These are phyloP conservation scores for Suillus sp. DNA, from an alignment of 768 basidiomycete species.

Conservation along the genomic window DNA sequence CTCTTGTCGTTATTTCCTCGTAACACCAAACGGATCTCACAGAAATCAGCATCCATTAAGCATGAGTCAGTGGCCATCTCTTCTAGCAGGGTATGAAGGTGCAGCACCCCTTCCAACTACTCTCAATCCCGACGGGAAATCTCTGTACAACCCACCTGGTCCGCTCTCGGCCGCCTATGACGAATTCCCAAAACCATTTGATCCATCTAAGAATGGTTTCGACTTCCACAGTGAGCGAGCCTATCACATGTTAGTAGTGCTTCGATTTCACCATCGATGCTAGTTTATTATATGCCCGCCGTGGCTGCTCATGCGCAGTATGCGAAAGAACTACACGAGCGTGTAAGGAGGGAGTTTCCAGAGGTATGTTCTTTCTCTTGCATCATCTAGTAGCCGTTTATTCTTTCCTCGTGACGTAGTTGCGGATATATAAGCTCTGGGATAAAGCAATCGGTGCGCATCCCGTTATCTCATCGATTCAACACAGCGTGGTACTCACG, in stretches of 20 bases:
- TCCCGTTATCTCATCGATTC: background rate
- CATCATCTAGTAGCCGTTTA: background rate
- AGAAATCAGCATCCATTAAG: background rate
- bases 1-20: background rate
- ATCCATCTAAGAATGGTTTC: constrained; percentile 57
- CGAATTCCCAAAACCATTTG: constrained; percentile 56
- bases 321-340: constrained; percentile 59
- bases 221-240: constrained; percentile 69
- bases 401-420: constrained; percentile 35
- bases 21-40: background rate
- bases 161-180: constrained; percentile 54
- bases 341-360: constrained; percentile 65
- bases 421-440: constrained; percentile 63
- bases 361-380: constrained; percentile 44
- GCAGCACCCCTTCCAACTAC: constrained; percentile 45
- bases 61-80: constrained; percentile 29
- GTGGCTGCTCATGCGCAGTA: constrained; percentile 45
- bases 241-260: background rate
- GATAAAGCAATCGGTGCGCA: constrained; percentile 60
- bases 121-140: constrained; percentile 58
- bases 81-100: constrained; percentile 41
- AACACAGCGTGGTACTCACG: constrained; percentile 3
- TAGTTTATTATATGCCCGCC: constrained; percentile 65
- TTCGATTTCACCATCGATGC: background rate
- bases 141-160: constrained; percentile 49